A percentile compares a stretch with the other conserved stretches of the same genome.
Evolutionary conservation across 1,139 yeast genomes (phyloP).

Genomic region (Yamadazyma spencermartinsiae): DNA sequence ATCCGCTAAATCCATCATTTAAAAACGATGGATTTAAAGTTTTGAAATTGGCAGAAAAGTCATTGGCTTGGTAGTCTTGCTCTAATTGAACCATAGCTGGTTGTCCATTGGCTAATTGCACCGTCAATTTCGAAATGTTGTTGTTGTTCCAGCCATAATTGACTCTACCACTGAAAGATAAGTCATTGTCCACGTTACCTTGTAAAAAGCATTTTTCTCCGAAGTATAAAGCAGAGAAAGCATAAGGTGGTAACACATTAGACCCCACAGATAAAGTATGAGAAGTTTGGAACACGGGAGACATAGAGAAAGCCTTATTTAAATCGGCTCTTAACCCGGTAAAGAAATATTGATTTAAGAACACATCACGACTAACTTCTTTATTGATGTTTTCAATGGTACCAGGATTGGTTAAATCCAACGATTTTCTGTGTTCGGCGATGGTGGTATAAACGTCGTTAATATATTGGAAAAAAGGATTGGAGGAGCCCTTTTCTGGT

Average conservation of each 20-base stretch:
- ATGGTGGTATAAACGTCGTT: constrained; percentile 75
- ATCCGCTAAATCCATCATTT: constrained; percentile 72
- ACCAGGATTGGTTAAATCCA: constrained; percentile 89
- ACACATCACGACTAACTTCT: constrained; percentile 92
- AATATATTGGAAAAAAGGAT: constrained; percentile 79
- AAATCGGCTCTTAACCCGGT: constrained; percentile 97
- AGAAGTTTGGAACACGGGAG: constrained; percentile 96
- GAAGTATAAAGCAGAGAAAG: constrained; percentile 88
- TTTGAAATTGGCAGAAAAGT: constrained; percentile 86
- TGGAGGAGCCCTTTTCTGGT: constrained; percentile 51
- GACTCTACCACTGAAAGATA: constrained; percentile 82
- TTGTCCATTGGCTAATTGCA: constrained; percentile 87
- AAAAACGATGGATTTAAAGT: constrained; percentile 84
- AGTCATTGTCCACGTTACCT: constrained; percentile 88
- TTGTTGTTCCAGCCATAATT: constrained; percentile 89
- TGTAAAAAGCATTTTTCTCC: constrained; percentile 84
- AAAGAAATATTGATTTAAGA: constrained; percentile 85
- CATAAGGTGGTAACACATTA: constrained; percentile 84
- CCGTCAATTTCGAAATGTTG: constrained; percentile 79
- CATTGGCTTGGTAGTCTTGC: constrained; percentile 91
- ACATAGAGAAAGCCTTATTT: constrained; percentile 86
- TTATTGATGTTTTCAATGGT: constrained; percentile 90
- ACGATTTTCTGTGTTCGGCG: constrained; percentile 74
- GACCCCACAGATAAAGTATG: constrained; percentile 93
- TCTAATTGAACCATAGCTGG: constrained; percentile 95